Conservation (phyloP, 306 rosid genomes). For the Prosopis cineraria region DNA sequence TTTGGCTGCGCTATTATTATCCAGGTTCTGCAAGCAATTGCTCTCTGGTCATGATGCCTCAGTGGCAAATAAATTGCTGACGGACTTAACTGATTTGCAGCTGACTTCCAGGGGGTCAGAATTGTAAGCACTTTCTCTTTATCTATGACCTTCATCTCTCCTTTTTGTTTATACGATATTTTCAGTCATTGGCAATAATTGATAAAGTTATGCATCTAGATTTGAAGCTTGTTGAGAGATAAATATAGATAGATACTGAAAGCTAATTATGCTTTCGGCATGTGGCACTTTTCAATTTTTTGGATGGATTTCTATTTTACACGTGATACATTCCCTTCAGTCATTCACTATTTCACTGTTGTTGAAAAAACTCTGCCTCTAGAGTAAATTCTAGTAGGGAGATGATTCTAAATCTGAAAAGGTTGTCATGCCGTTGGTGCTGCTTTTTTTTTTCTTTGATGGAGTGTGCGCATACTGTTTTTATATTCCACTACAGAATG, state of each 20-base stretch:
- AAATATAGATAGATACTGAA: not conserved
- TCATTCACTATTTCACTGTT: too few species aligned
- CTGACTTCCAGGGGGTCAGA: conserved; percentile 37
- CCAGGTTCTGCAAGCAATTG: conserved; percentile 77
- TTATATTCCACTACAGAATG: not conserved
- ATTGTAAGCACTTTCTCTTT: conserved; percentile 48
- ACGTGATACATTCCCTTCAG: not conserved
- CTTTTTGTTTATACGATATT: not conserved
- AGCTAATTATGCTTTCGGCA: not conserved
- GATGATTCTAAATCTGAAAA: not conserved
- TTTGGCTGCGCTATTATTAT: not conserved
- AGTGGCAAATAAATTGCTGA: conserved; percentile 64
- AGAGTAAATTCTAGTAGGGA: not conserved
- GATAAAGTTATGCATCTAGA: not conserved
- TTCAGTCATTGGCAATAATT: not conserved
- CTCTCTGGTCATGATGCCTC: conserved; percentile 68
- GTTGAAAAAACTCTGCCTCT: not conserved
- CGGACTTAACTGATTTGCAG: conserved; percentile 51
- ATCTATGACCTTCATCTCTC: not conserved
- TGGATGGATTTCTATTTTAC: not conserved
- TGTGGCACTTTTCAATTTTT: not conserved
- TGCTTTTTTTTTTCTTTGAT: not conserved
- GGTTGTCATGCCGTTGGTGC: not conserved
- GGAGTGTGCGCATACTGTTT: too few species aligned
- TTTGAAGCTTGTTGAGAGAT: conserved; percentile 6